Base-by-base conservation (phyloP, 192 early-diverging fungal species). In the Martensiomyces pterosporus region DNA sequence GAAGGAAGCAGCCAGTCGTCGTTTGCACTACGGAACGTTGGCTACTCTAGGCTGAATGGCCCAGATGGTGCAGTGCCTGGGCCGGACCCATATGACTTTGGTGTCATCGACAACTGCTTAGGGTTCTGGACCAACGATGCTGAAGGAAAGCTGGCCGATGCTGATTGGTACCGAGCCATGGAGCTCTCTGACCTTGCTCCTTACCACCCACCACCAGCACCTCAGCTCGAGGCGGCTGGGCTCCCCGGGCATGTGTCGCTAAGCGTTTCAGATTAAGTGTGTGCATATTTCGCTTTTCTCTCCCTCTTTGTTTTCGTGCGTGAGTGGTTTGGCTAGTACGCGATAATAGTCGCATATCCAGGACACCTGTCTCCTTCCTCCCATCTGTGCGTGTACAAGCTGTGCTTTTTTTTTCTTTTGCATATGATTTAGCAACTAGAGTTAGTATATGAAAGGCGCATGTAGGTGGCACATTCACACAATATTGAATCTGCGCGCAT, bases 41-140 rank as follows among this genome's bases (percentile, higher is more conserved):
- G 55, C 4, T 55, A 72, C 32, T 21, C 57, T 13, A 38, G 43
- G 8, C 40, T 55, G 13, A n/a, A 24, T 12, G 43, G 49, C 15
- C 40, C 26, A 33, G 59, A 60, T 9, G 67, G 48, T 26, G 25
- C 27, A 2, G 56, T 40, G 9, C 40, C 35, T 15, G 35, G 19
- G 16, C 60, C 29, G 21, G 86, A 92, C 69, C 82, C 87, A 13
- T 94, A 93, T 61, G 85, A 88, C 58, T 80, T 82, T 67, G 94
- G 94, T 5, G 43, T 80, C 4, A 67, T 80, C 47, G 75, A 76
- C 38, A 97, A 97, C 67, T 93, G 89, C 53, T 37, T 86, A 2
- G 88, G 89, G 14, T 97, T 97, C 67, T 94, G 90, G 79, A 73
- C 83, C 3, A 45, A 68, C 12, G 80, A 73, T 3, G 52, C 69